Evolutionary conservation across 2,329 filamentous ascomycete species (phyloP).

Genomic region (Calonectria ilicicola): DNA sequence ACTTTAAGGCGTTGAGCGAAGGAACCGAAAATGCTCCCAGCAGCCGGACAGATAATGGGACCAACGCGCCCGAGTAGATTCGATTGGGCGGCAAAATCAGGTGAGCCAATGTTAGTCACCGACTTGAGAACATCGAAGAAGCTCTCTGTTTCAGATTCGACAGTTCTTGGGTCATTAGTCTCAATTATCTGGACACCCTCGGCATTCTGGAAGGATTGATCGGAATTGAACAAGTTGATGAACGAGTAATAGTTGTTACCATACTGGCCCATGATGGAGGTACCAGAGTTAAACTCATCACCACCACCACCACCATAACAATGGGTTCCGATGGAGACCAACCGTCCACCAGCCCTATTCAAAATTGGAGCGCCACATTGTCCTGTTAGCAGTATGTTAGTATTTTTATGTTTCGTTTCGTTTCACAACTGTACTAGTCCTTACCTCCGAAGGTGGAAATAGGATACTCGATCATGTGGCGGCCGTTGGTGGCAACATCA

Average conservation of each 20-base stretch:
- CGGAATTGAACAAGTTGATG: slow-evolving; percentile 23
- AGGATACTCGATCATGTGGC: slow-evolving; percentile 47
- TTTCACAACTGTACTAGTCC: neutral
- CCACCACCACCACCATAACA: slow-evolving; percentile 36
- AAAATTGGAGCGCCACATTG: slow-evolving; percentile 45
- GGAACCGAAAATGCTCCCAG: slow-evolving; percentile 20
- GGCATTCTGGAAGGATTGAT: slow-evolving; percentile 5
- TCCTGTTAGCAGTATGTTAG: slow-evolving; percentile 28
- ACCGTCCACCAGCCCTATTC: neutral
- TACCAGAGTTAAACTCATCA: slow-evolving; percentile 40
- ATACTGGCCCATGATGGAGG: slow-evolving; percentile 31
- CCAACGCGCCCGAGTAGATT: slow-evolving; percentile 25
- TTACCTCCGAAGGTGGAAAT: slow-evolving; percentile 46
- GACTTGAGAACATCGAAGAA: slow-evolving; percentile 38
- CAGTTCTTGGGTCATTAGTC: neutral
- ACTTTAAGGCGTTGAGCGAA: neutral
- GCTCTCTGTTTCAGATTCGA: slow-evolving; percentile 19
- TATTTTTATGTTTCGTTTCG: neutral
- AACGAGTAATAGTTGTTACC: slow-evolving; percentile 39
- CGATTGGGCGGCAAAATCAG: slow-evolving; percentile 7
- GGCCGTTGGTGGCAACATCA: slow-evolving; percentile 32
- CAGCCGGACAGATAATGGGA: slow-evolving; percentile 14
- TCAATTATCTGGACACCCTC: slow-evolving; percentile 10
- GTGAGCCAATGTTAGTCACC: slow-evolving; percentile 19
- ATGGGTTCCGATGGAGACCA: slow-evolving; percentile 43